Evolutionary conservation across 1,139 yeast species (phyloP), one percentile per base, ranked within the genome.

Genomic region (Blastobotrys proliferans): DNA sequence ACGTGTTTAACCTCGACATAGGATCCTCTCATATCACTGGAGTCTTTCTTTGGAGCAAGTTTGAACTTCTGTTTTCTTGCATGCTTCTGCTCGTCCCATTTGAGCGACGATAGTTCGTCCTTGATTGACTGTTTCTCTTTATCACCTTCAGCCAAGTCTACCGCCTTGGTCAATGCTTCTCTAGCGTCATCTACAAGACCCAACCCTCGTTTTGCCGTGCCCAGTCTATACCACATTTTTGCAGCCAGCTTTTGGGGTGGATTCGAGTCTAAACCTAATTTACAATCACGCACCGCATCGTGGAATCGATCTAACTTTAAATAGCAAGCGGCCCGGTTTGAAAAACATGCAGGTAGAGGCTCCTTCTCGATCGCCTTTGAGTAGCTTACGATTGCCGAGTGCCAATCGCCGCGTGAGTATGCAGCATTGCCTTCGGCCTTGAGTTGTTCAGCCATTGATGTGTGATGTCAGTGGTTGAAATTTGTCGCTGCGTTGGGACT

Each of bases 301-400:
- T 60, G 55, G 72, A 73, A 81, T 27, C 73, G 70, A 3, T 65
- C 57, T 2, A 81, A 60, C 49, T 82, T 79, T 41, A 84, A 61
- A 50, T 74, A 72, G 35, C 87, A 71, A 62, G 95, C 95, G 18
- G 96, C 96, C 62, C 95, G 77, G 68, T 88, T 88, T 21, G 95
- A 85, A 48, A 76, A 77, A 61, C 81, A 87, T 11, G 86, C 85
- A 3, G 83, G 83, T 54, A 83, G 79, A 1, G 76, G 70, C 52
- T 79, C 82, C 10, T 29, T n/a, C 29, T 72, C 79, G 35, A 88
- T 83, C 14, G 97, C 97, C 51, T 70, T 60, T 1, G 92, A 74
- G 61, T 92, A 92, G 9, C 70, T 60, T 4, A 73, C 78, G 4
- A 83, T 69, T 4, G 97, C 97, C 30, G 74, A 72, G 3, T 70